phyloP scores from a whole-genome alignment of 495 filamentous ascomycete species.

The Pseudevernia furfuracea region DNA sequence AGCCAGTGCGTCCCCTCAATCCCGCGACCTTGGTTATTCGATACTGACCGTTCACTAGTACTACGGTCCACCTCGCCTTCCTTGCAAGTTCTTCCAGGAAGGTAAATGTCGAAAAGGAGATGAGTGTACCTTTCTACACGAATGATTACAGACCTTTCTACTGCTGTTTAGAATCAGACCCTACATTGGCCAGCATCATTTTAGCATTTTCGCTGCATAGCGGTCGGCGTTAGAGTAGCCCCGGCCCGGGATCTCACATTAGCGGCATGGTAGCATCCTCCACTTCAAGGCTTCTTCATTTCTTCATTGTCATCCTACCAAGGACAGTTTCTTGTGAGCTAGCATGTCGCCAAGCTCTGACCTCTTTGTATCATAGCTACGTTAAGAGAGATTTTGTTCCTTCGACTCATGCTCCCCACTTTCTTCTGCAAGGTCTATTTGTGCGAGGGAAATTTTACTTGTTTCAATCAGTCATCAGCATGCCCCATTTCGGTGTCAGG shows the following conservation, averaged over 20 bases:
- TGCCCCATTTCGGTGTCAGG: neutral
- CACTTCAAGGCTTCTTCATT: neutral
- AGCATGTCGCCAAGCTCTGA: neutral
- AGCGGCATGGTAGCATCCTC: conserved; percentile 11
- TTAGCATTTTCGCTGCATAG: conserved; percentile 10
- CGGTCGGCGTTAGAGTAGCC: conserved; percentile 15
- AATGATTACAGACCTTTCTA: conserved; percentile 4
- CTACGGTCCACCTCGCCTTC: conserved; percentile 31
- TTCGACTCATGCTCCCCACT: neutral
- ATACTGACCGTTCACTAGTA: conserved; percentile 15
- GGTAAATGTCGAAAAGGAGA: conserved; percentile 80
- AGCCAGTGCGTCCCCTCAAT: conserved; percentile 8
- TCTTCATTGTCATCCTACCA: neutral
- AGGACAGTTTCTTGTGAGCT: neutral
- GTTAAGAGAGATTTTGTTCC: neutral
- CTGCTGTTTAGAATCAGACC: neutral
- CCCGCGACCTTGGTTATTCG: neutral
- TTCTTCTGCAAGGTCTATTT: neutral
- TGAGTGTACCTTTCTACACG: conserved; percentile 74
- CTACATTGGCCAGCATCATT: neutral
- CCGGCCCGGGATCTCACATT: conserved; percentile 13
- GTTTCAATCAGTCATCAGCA: neutral
- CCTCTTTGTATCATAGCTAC: neutral
- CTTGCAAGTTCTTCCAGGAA: conserved; percentile 70
- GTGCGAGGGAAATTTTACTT: neutral